Conservation (phyloP, 495 filamentous ascomycete species). For the Cenococcum geophilum region DNA sequence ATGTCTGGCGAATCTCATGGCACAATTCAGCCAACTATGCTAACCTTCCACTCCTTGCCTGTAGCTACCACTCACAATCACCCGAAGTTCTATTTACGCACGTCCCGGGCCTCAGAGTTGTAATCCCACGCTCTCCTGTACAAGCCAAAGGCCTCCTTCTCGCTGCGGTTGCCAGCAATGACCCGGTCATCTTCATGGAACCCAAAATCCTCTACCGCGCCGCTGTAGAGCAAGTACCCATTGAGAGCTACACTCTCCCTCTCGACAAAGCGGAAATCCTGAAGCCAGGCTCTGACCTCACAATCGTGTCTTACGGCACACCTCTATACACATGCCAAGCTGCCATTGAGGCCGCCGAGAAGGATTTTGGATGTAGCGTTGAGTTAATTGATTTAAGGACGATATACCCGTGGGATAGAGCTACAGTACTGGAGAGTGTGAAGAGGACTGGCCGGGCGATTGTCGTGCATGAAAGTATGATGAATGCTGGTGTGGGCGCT, state of each 20-base stretch:
- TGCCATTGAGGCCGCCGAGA: conserved; percentile 75
- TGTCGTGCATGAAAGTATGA: conserved; percentile 93
- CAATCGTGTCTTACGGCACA: conserved; percentile 85
- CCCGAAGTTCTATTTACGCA: conserved; percentile 91
- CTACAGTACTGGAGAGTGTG: conserved; percentile 76
- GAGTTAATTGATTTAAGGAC: conserved; percentile 92
- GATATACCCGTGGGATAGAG: conserved; percentile 91
- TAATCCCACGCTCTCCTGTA: conserved; percentile 81
- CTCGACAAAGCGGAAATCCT: conserved; percentile 84
- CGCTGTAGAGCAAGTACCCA: conserved; percentile 90
- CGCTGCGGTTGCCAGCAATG: conserved; percentile 67
- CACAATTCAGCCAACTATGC: neutral
- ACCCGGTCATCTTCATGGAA: conserved; percentile 95
- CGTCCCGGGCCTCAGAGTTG: conserved; percentile 80
- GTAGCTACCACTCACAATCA: conserved; percentile 84
- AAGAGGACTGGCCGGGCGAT: conserved; percentile 84
- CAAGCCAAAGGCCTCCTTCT: conserved; percentile 91
- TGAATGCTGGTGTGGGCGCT: conserved; percentile 89
- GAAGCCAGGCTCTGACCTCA: conserved; percentile 77
- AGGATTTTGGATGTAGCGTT: conserved; percentile 67
- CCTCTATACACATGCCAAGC: conserved; percentile 81
- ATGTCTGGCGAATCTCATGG: no score
- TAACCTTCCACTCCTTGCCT: neutral
- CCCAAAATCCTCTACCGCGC: conserved; percentile 94
- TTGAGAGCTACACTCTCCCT: conserved; percentile 72